A percentile compares a stretch with the other conserved stretches of the same genome.
phyloP scores from a whole-genome alignment of 768 basidiomycete species.

The Ramaria sp. region DNA sequence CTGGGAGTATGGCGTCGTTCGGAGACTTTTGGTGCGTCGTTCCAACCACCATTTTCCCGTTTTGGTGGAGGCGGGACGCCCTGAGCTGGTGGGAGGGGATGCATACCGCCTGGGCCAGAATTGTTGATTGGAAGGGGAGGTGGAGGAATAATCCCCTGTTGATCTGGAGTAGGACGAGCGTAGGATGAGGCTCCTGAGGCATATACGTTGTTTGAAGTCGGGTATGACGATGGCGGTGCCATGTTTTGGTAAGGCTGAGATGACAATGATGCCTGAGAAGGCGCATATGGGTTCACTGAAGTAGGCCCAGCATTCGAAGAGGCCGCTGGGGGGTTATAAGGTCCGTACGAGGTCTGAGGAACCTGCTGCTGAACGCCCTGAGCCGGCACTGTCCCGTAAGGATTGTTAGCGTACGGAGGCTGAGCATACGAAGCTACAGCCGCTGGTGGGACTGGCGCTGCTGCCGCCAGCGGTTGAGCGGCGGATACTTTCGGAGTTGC shows the following conservation, averaged over 20 bases:
- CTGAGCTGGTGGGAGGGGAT: conserved; percentile 32
- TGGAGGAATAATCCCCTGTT: conserved; percentile 21
- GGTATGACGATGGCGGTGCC: conserved; percentile 10
- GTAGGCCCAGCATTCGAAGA: background rate
- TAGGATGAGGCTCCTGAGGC: conserved; percentile 8
- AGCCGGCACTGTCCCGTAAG: conserved; percentile 12
- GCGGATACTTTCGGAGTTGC: conserved; percentile 6
- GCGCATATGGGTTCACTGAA: conserved; percentile 5
- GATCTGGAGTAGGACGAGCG: conserved; percentile 28
- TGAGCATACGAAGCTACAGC: conserved; percentile 13
- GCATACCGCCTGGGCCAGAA: conserved; percentile 16
- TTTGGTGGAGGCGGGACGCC: conserved; percentile 46
- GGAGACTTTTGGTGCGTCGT: conserved; percentile 63
- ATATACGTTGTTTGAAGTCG: conserved; percentile 17
- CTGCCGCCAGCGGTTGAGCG: conserved; percentile 14
- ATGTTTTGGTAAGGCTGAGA: conserved; percentile 12
- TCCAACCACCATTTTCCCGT: conserved; percentile 77
- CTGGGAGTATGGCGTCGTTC: conserved; percentile 40
- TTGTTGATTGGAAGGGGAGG: conserved; percentile 16
- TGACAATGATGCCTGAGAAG: conserved; percentile 11
- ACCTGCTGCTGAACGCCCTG: conserved; percentile 1
- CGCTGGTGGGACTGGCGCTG: conserved; percentile 17
- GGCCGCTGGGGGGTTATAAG: background rate
- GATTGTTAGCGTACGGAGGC: conserved; percentile 1
- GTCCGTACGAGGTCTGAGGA: background rate